phyloP scores from a whole-genome alignment of 768 basidiomycete genomes.

The Dendrothele bispora region DNA sequence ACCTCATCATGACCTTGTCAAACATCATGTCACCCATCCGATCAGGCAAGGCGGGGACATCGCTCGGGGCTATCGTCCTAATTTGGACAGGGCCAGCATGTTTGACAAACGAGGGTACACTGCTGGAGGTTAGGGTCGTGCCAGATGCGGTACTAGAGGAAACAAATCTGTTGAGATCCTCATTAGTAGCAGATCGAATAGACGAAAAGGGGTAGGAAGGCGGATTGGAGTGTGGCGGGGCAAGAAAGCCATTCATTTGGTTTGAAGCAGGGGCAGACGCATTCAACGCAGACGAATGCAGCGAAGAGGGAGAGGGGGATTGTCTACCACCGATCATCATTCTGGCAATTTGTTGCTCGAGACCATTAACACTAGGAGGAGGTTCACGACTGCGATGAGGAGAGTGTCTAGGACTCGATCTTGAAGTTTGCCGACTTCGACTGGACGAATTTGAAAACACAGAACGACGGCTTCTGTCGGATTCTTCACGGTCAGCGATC shows the following conservation, averaged over 20 bases:
- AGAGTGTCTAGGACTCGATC: too few relatives aligned
- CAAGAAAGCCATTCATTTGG: constrained; percentile 40
- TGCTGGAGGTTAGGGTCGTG: constrained; percentile 69
- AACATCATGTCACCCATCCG: constrained; percentile 86
- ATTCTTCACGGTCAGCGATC: too few relatives aligned
- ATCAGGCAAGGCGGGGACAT: constrained; percentile 74
- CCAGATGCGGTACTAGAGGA: constrained; percentile 80
- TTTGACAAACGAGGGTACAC: constrained; percentile 82
- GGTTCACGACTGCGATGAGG: too few relatives aligned
- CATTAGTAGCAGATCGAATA: constrained; percentile 48
- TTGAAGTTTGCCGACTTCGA: too few relatives aligned
- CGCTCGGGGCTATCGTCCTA: constrained; percentile 77
- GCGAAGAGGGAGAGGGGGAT: constrained; percentile 33
- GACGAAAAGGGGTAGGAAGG: constrained; percentile 55
- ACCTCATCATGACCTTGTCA: constrained; percentile 80
- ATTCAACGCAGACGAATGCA: constrained; percentile 42
- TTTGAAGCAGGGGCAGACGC: constrained; percentile 40
- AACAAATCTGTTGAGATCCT: constrained; percentile 86
- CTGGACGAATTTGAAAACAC: too few relatives aligned
- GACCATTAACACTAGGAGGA: too few relatives aligned
- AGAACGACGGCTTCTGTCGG: too few relatives aligned
- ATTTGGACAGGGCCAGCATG: constrained; percentile 79
- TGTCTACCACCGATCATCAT: constrained; percentile 45
- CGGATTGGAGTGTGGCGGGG: constrained; percentile 19
- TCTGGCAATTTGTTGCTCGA: too few relatives aligned